These are phyloP conservation scores for Pleomassaria siparia DNA, from an alignment of 2,329 filamentous ascomycete species.

Conservation along the genomic window DNA sequence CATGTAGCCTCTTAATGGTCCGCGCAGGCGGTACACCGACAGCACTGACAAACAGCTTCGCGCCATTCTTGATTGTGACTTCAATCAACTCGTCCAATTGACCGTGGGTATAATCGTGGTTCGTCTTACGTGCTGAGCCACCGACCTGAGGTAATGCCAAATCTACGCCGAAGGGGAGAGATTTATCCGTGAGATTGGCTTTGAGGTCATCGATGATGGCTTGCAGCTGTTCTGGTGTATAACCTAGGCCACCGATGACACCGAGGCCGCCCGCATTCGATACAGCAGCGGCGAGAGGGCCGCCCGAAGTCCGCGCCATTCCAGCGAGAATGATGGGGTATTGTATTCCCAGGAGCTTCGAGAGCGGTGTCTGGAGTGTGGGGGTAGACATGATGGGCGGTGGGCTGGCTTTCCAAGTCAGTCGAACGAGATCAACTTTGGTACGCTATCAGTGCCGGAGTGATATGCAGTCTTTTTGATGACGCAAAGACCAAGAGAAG, in stretches of 20 bases:
- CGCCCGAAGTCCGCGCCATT: slow-evolving; percentile 75
- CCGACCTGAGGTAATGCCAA: slow-evolving; percentile 89
- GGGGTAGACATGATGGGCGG: slow-evolving; percentile 31
- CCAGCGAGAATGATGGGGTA: slow-evolving; percentile 91
- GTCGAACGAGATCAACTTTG: not conserved
- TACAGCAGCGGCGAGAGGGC: slow-evolving; percentile 43
- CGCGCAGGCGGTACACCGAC: slow-evolving; percentile 79
- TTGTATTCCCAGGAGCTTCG: slow-evolving; percentile 71
- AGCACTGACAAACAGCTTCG: slow-evolving; percentile 81
- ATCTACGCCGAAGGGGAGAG: slow-evolving; percentile 86
- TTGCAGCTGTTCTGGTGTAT: slow-evolving; percentile 68
- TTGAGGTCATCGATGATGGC: slow-evolving; percentile 87
- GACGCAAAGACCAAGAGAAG: slow-evolving; percentile 3
- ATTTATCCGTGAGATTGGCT: slow-evolving; percentile 64
- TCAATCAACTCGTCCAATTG: slow-evolving; percentile 85
- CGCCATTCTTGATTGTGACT: slow-evolving; percentile 81
- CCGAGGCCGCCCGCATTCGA: slow-evolving; percentile 84
- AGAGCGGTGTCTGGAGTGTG: slow-evolving; percentile 41
- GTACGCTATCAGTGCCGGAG: not conserved
- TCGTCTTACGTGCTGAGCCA: slow-evolving; percentile 80
- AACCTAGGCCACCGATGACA: slow-evolving; percentile 52
- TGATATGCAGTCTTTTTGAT: not conserved
- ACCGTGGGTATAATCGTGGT: slow-evolving; percentile 93
- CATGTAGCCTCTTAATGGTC: slow-evolving; percentile 76
- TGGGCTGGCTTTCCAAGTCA: slow-evolving; percentile 6